phyloP scores from a whole-genome alignment of 2,329 filamentous ascomycete species.

The Calcarisporium arbuscula region DNA sequence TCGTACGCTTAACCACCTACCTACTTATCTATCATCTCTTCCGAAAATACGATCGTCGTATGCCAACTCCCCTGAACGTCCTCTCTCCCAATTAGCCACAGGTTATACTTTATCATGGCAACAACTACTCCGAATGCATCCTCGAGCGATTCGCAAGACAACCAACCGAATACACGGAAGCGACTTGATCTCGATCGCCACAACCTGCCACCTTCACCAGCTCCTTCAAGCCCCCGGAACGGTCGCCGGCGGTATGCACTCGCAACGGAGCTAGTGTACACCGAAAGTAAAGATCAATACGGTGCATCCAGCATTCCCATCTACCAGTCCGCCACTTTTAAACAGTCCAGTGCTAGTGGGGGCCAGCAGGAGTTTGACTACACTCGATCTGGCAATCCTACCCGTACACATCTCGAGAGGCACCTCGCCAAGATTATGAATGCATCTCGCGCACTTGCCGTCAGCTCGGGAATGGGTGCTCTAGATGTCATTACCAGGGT shows the following conservation, averaged over 20 bases:
- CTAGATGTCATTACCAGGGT: conserved; percentile 92
- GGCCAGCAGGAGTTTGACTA: conserved; percentile 92
- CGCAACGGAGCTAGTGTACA: conserved; percentile 94
- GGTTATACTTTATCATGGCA: too few species aligned
- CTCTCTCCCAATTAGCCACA: too few species aligned
- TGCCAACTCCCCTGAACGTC: too few species aligned
- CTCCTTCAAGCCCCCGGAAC: conserved; percentile 81
- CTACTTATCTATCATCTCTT: too few species aligned
- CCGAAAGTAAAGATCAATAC: conserved; percentile 94
- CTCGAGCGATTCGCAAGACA: too few species aligned
- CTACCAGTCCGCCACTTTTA: conserved; percentile 98
- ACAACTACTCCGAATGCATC: too few species aligned
- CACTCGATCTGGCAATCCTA: conserved; percentile 95
- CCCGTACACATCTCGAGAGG: conserved; percentile 88
- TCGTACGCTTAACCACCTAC: too few species aligned
- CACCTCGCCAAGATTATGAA: conserved; percentile 99
- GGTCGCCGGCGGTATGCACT: conserved; percentile 81
- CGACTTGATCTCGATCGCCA: conserved; percentile 76
- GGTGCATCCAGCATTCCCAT: conserved; percentile 94
- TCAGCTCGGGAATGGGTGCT: conserved; percentile 95
- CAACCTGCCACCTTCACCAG: conserved; percentile 82
- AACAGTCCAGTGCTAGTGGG: conserved; percentile 74
- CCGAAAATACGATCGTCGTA: too few species aligned
- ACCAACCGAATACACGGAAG: too few species aligned
- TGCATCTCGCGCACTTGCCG: conserved; percentile 81